Evolutionary conservation across 257 asterid genomes (phyloP).

Genomic region (Datura wrightii): DNA sequence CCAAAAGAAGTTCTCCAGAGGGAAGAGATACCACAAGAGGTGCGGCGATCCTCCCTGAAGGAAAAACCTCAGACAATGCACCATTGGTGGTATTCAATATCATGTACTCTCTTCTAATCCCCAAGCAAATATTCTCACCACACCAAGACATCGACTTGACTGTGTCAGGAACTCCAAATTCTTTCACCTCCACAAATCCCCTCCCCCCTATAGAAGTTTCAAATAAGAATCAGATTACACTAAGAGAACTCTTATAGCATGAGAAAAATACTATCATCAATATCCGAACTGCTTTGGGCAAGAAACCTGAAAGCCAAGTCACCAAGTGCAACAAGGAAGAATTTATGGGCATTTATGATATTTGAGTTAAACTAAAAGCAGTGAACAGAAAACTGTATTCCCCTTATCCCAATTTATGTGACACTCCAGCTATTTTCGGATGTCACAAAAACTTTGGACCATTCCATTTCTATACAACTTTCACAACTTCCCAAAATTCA

Average conservation of each 20-base stretch:
- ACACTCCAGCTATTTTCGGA: not conserved
- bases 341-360: not conserved
- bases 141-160: slow-evolving; percentile 98
- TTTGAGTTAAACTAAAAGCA: not conserved
- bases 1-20: slow-evolving; percentile 93
- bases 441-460: not conserved
- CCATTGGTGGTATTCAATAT: slow-evolving; percentile 86
- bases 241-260: slow-evolving; percentile 3
- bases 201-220: slow-evolving; percentile 73
- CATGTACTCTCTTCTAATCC: slow-evolving; percentile 81
- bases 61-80: slow-evolving; percentile 86
- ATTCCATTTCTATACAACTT: slow-evolving; percentile 1
- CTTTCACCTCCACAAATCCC: slow-evolving; percentile 97
- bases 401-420: not conserved
- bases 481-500: not conserved
- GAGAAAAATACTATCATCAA: slow-evolving; percentile 4
- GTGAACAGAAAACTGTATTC: not conserved
- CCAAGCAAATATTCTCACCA: slow-evolving; percentile 96
- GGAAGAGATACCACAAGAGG: slow-evolving; percentile 94
- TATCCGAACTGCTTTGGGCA: slow-evolving; percentile 10
- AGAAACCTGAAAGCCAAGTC: not conserved
- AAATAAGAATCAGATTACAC: slow-evolving; percentile 12
- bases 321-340: slow-evolving; percentile 17
- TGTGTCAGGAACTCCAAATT: slow-evolving; percentile 86
- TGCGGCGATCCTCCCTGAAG: slow-evolving; percentile 96